These are phyloP conservation scores for Pythium rishiriense DNA, from an alignment of 352 stramenopile genomes.

Conservation along the genomic window DNA sequence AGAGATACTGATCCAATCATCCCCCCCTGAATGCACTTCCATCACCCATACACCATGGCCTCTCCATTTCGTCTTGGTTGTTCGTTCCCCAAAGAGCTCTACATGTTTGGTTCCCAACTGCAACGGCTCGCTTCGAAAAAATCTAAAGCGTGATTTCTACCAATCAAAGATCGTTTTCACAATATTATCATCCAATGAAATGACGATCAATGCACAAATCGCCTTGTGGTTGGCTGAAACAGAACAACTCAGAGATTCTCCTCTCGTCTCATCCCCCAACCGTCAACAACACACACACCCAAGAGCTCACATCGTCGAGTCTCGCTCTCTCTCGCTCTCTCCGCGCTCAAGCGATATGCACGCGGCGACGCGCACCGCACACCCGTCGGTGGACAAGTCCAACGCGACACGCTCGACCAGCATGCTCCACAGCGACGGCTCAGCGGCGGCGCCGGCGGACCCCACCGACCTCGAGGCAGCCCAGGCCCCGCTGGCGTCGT, in stretches of 20 bases:
- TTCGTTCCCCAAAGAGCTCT: no score
- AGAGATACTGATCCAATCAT: constrained; percentile 3
- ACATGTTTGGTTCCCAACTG: no score
- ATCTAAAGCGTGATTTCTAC: not conserved
- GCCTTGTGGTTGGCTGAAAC: not conserved
- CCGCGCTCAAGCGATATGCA: not conserved
- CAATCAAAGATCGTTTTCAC: not conserved
- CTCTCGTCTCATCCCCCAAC: constrained; percentile 6
- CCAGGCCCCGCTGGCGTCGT: not conserved
- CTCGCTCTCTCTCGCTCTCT: not conserved
- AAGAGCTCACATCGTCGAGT: not conserved
- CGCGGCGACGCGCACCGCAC: not conserved
- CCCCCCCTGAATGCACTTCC: not conserved
- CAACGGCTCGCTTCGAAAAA: no score
- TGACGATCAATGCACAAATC: not conserved
- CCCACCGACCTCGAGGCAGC: constrained; percentile 11
- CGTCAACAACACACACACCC: not conserved
- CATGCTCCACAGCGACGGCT: constrained; percentile 2
- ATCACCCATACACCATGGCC: not conserved
- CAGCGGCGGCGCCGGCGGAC: not conserved
- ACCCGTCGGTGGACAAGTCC: not conserved
- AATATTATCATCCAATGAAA: no score
- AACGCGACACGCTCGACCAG: not conserved
- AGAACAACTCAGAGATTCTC: constrained; percentile 1
- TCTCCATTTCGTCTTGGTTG: no score